Base-by-base conservation (phyloP, 495 filamentous ascomycete genomes). In the Halenospora varia region DNA sequence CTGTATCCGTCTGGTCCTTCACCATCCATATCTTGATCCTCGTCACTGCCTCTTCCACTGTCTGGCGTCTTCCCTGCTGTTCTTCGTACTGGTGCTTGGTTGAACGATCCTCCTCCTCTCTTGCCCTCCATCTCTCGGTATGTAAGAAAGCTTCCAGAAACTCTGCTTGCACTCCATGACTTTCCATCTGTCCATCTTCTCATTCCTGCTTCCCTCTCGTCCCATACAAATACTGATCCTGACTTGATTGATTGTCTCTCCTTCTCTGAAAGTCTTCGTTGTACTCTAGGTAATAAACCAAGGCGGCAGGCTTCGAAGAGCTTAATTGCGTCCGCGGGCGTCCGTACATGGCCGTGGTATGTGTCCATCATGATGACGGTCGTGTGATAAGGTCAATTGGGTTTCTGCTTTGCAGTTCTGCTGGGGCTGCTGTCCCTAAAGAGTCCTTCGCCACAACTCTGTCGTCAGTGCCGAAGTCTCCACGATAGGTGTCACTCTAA, bases 51-150 rank as follows among this genome's bases (percentile, higher is more conserved):
- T 62, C 86, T 81, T 53, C 77, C 77, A 63, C 87, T 89, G 42
- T 93, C 89, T 15, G 90, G 90, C 13, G 89, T 92, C 75, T 89
- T 92, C 35, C 88, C 88, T 10, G 77, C 80, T 13, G 70, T 69
- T 48, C 68, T 72, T 68, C 67, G 79, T 47, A 25, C 40, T 71
- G 56, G 60, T 45, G 82, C 77, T 2, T 82, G 72, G 40, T 85
- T 82, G 51, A 78, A 79, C 57, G 77, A 82, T 23, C 83, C 81
- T 59, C 84, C 83, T 29, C 83, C 84, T 42, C 95, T 83, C 74
- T 97, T 97, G 70, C 94, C 94, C 69, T 98, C 94, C 94, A 98
- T 98, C 70, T 98, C 94, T 26, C 94, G 79, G 66, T 98, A 98
- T 2, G 94, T 98, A 52, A 98, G 74, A 67, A 98, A 98, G 74